Evolutionary conservation across 2,329 filamentous ascomycete genomes (phyloP), one percentile per base, ranked within the genome.

Genomic region (Colletotrichum truncatum): DNA sequence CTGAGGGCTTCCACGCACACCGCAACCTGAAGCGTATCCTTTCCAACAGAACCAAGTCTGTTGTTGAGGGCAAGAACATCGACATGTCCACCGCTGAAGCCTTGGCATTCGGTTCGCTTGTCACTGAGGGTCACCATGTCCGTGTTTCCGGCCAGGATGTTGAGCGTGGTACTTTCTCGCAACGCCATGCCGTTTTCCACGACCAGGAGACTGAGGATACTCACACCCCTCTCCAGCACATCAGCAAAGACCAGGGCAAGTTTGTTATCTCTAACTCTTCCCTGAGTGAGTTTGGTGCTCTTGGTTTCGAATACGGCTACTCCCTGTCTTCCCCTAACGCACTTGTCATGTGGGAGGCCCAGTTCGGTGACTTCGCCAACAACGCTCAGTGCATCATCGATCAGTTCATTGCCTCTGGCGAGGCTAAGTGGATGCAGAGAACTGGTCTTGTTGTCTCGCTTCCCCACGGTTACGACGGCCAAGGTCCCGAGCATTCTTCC

Each of bases 301-400:
- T 99, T 68, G 96, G 96, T 57, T 99, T 99, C 78, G 96, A 99
- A 81, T 99, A 99, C 75, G 96, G 96, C 67, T 99, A 99, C 85
- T 99, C 96, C 3, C 84, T 99, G 67, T 97, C 94, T 26, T 98
- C 96, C 28, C 96, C 96, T 63, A 97, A 98, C 77, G 95, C 96
- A 36, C 89, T 99, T 25, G 95, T 99, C 73, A 97, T 99, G 90
- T 99, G 96, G 96, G 96, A 99, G 83, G 96, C 96, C 36, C 96
- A 99, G 81, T 99, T 99, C 75, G 96, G 96, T 85, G 96, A 99
- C 81, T 99, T 99, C 75, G 96, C 96, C 86, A 99, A 99, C 87
- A 99, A 98, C 76, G 95, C 96, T 43, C 96, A 99, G 82, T 97
- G 94, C 79, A 97, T 99, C 80, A 97, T 99, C 75, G 96, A 99